Base-by-base conservation (phyloP, 2,329 filamentous ascomycete species). In the Aspergillus piperis region DNA sequence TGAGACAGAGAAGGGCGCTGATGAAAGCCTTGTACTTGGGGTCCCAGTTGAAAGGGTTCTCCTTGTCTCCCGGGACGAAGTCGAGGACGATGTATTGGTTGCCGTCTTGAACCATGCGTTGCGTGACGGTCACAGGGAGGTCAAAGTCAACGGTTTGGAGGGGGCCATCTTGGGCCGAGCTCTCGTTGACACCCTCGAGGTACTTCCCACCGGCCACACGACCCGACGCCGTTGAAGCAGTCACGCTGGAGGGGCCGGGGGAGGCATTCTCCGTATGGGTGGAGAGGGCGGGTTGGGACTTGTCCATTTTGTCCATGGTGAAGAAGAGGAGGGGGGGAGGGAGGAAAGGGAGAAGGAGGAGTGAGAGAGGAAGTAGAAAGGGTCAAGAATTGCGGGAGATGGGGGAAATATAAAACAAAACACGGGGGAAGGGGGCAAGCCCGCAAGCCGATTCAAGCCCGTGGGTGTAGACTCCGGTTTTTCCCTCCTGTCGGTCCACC, bases 21-120 rank as follows among this genome's bases (percentile, higher is more conserved):
- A 83, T 80, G 64, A 79, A 77, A 3, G 75, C 71, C 71, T 83
- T 83, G 59, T 77, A 74, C 54, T 70, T 73, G 2, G 68, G 65
- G 42, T 73, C 76, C 79, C 79, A 84, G 69, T 84, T 83, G 76
- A 83, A 83, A 0, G 82, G 82, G 63, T 84, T 82, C 66, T 82
- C 77, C 19, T 71, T 72, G 62, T 84, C 82, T 10, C 75, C 78
- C 1, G 75, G 68, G 1, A 77, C 75, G 61, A 83, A 84, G 38
- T 75, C 74, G 5, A 84, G 74, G 10, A 82, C 70, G 57, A 83
- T 75, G 50, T 76, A 78, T 53, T 82, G 75, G 51, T 78, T 74
- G 57, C 73, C 80, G 61, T 83, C 71, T 51, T 80, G 72, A 47
- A 73, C 59, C n/a, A 75, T 74, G 2, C 75, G 66, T 58, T 81